Percentiles rank a stretch among this genome's conserved stretches.
Evolutionary conservation across 2,329 filamentous ascomycete genomes (phyloP).

Genomic region (Cladophialophora psammophila): DNA sequence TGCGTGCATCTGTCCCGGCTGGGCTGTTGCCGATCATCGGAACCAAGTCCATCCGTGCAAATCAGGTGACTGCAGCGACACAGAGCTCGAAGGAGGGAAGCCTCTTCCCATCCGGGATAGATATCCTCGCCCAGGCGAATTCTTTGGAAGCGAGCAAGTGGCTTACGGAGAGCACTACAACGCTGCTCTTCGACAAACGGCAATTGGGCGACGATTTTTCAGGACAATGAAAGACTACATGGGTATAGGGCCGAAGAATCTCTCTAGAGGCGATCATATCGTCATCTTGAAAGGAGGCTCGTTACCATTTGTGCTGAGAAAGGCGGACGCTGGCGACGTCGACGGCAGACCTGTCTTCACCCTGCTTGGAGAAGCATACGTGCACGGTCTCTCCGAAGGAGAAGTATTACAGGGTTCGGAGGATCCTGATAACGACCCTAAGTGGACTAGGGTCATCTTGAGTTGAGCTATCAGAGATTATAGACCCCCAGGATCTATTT

Average conservation of each 20-base stretch:
- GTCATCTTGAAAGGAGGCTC: constrained; percentile 3
- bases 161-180: neutral
- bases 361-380: neutral
- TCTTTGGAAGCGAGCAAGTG: neutral
- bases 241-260: constrained; percentile 6
- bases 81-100: neutral
- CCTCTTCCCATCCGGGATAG: neutral
- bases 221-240: constrained; percentile 1
- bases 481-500: neutral
- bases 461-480: neutral
- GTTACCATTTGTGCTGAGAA: neutral
- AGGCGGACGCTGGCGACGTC: constrained; percentile 2
- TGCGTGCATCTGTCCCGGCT: neutral
- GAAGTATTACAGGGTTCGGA: neutral
- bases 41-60: neutral
- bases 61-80: neutral
- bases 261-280: neutral
- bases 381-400: constrained; percentile 4
- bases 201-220: neutral
- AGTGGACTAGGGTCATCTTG: neutral
- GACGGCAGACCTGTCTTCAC: neutral
- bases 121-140: constrained; percentile 1
- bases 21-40: neutral
- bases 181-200: neutral
- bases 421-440: neutral